Percentiles rank a stretch among this genome's conserved stretches.
phyloP scores from a whole-genome alignment of 2,329 filamentous ascomycete genomes.

The Diatrype stigma region DNA sequence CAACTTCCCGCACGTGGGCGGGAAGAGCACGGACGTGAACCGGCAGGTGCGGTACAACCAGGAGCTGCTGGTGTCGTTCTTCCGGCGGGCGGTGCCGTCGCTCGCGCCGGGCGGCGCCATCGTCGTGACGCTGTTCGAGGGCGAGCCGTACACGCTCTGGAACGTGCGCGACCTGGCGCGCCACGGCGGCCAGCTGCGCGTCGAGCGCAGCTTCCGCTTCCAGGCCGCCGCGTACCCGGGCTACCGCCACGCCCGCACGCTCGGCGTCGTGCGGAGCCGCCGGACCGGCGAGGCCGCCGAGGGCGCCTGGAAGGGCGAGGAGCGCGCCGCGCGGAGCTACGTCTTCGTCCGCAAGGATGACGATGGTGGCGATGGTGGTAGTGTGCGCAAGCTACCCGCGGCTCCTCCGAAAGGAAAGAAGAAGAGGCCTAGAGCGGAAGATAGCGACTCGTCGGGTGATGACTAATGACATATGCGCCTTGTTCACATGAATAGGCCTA shows the following conservation, averaged over 20 bases:
- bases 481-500: too few relatives aligned
- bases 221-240: slow-evolving; percentile 63
- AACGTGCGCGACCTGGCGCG: slow-evolving; percentile 84
- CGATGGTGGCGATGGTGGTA: slow-evolving; percentile 11
- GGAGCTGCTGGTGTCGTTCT: slow-evolving; percentile 68
- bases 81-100: slow-evolving; percentile 48
- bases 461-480: slow-evolving; percentile 13
- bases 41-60: slow-evolving; percentile 92
- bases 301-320: slow-evolving; percentile 49
- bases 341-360: slow-evolving; percentile 60
- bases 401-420: slow-evolving; percentile 19
- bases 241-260: slow-evolving; percentile 68
- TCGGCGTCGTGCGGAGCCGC: slow-evolving; percentile 57
- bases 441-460: slow-evolving; percentile 25
- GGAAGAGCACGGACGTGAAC: slow-evolving; percentile 88
- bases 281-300: slow-evolving; percentile 39
- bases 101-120: slow-evolving; percentile 59
- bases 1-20: slow-evolving; percentile 96
- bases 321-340: slow-evolving; percentile 53
- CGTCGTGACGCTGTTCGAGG: slow-evolving; percentile 85
- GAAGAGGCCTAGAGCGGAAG: slow-evolving; percentile 26
- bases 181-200: slow-evolving; percentile 67
- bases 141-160: slow-evolving; percentile 93
- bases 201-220: slow-evolving; percentile 68
- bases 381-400: slow-evolving; percentile 2